These are phyloP conservation scores for Penicillium manginii DNA, from an alignment of 495 filamentous ascomycete genomes.

Conservation along the genomic window DNA sequence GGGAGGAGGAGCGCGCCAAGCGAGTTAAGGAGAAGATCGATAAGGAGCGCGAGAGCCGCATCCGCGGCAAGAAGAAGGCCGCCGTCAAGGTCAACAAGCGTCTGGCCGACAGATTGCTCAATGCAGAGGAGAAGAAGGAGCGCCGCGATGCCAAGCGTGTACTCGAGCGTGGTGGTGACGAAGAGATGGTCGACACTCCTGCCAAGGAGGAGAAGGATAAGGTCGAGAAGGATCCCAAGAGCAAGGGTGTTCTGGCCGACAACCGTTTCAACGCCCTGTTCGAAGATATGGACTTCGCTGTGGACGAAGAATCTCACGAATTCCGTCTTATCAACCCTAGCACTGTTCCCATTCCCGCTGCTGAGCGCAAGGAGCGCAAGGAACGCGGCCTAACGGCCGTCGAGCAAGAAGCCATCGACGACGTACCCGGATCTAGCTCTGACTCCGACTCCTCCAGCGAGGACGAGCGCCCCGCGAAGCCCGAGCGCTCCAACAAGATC, in stretches of 20 bases:
- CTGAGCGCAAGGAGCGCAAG: slow-evolving; percentile 24
- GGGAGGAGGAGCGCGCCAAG: slow-evolving; percentile 86
- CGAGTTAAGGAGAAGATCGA: slow-evolving; percentile 89
- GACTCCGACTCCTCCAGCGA: slow-evolving; percentile 45
- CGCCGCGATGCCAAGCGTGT: slow-evolving; percentile 63
- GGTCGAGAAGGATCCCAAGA: not conserved
- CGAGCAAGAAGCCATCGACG: slow-evolving; percentile 64
- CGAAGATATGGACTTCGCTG: slow-evolving; percentile 87
- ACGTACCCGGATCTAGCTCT: slow-evolving; percentile 48
- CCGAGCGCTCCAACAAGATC: slow-evolving; percentile 57
- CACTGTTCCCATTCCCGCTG: slow-evolving; percentile 48
- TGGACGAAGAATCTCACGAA: slow-evolving; percentile 88
- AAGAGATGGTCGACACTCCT: slow-evolving; percentile 45
- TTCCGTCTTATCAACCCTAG: slow-evolving; percentile 88
- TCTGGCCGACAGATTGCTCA: slow-evolving; percentile 80
- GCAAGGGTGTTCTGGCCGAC: slow-evolving; percentile 70
- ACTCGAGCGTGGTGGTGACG: slow-evolving; percentile 59
- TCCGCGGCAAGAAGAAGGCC: slow-evolving; percentile 90
- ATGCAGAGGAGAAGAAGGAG: slow-evolving; percentile 79
- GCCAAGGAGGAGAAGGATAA: slow-evolving; percentile 33
- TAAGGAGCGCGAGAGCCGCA: slow-evolving; percentile 88
- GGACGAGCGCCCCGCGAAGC: slow-evolving; percentile 13
- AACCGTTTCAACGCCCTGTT: slow-evolving; percentile 87
- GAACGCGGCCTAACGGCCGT: slow-evolving; percentile 67
- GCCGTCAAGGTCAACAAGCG: slow-evolving; percentile 86